phyloP scores from a whole-genome alignment of 768 basidiomycete genomes.

The Dentipellis sp. region DNA sequence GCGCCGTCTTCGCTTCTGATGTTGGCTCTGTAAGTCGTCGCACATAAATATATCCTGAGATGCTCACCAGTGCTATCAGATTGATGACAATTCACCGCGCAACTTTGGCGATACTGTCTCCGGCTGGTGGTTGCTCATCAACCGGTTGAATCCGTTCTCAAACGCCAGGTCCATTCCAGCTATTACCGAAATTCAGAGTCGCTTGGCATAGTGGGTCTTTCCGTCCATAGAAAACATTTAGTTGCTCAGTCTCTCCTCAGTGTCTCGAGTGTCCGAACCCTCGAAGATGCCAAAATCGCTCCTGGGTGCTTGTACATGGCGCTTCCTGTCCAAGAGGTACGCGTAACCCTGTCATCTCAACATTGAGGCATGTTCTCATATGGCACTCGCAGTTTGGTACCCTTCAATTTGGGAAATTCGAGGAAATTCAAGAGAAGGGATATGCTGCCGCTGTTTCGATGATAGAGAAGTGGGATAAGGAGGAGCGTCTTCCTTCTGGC shows the following conservation, averaged over 20 bases:
- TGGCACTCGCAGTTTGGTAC: conserved; percentile 64
- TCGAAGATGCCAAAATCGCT: conserved; percentile 90
- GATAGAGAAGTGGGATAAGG: conserved; percentile 70
- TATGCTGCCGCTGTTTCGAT: conserved; percentile 64
- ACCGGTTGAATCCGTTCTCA: conserved; percentile 89
- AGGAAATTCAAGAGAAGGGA: conserved; percentile 80
- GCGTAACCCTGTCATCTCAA: conserved; percentile 8
- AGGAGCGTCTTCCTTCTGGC: conserved; percentile 75
- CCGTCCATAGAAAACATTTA: background rate
- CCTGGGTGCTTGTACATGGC: conserved; percentile 86
- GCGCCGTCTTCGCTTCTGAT: conserved; percentile 85
- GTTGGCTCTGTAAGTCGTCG: conserved; percentile 67
- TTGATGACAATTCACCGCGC: conserved; percentile 93
- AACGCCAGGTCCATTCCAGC: conserved; percentile 68
- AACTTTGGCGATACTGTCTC: conserved; percentile 93
- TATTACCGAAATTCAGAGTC: conserved; percentile 89
- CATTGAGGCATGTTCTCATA: background rate
- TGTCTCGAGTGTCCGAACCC: conserved; percentile 89
- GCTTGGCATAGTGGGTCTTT: conserved; percentile 81
- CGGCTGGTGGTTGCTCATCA: conserved; percentile 92
- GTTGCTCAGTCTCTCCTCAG: conserved; percentile 29
- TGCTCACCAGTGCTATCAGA: conserved; percentile 25
- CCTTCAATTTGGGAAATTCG: conserved; percentile 81
- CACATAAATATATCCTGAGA: background rate
- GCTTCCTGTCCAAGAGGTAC: conserved; percentile 90